Conservation (phyloP, 495 filamentous ascomycete genomes). For the Diplogelasinospora grovesii region DNA sequence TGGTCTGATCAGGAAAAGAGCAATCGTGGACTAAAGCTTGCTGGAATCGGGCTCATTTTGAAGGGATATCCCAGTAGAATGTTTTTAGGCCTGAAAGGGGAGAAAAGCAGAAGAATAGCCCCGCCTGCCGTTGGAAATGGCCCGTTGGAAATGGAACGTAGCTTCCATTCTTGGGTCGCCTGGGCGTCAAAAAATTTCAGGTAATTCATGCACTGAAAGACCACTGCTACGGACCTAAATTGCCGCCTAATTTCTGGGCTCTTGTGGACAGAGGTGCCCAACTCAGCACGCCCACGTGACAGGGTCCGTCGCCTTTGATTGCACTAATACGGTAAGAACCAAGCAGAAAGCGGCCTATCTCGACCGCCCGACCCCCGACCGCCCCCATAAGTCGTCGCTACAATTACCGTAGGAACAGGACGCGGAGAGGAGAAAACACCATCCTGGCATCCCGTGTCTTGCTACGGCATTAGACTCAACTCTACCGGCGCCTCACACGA, state of each 20-base stretch:
- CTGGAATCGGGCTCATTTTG: too few relatives aligned
- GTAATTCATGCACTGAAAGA: neutral
- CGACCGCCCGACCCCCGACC: slow-evolving; percentile 13
- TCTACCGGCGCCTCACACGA: neutral
- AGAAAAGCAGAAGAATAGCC: too few relatives aligned
- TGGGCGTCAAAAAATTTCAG: too few relatives aligned
- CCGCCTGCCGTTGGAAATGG: too few relatives aligned
- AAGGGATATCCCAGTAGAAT: too few relatives aligned
- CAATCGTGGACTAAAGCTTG: too few relatives aligned
- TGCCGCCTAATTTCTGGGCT: slow-evolving; percentile 3
- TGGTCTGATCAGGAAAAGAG: too few relatives aligned
- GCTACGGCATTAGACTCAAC: too few relatives aligned
- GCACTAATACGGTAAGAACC: slow-evolving; percentile 18
- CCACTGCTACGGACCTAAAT: neutral
- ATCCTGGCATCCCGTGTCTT: slow-evolving; percentile 1
- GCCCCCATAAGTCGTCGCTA: slow-evolving; percentile 9
- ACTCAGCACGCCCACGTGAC: slow-evolving; percentile 21
- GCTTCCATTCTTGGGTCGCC: too few relatives aligned
- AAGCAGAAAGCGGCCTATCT: slow-evolving; percentile 19
- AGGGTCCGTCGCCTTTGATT: slow-evolving; percentile 12
- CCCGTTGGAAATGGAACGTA: too few relatives aligned
- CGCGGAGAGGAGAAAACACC: neutral
- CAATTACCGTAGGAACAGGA: slow-evolving; percentile 13
- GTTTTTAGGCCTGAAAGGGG: too few relatives aligned
- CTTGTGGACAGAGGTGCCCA: slow-evolving; percentile 1